Base-by-base conservation (phyloP, 2,329 filamentous ascomycete species). In the Colletotrichum liaoningense region DNA sequence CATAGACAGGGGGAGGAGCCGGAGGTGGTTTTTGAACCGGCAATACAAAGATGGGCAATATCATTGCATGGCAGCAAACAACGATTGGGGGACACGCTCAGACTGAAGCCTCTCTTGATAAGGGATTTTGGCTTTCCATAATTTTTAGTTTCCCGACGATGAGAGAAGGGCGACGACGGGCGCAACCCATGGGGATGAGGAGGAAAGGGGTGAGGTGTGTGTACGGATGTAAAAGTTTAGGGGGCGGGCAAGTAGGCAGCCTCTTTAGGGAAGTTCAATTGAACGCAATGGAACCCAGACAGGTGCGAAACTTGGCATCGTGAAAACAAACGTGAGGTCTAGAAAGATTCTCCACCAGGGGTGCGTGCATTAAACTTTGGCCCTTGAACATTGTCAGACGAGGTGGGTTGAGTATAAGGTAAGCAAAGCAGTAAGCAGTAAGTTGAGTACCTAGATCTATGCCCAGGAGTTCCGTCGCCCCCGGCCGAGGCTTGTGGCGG, bases 21-120 rank as follows among this genome's bases (percentile, higher is more conserved):
- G 72, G 73, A 52, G 62, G 62, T 56, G 68, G 56, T 63, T 63
- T 65, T 65, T 64, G 58, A 69, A 62, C 59, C 67, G 69, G 65
- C 74, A 75, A 75, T 75, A 75, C 72, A 75, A 65, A 63, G 69
- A 69, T 64, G 71, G 67, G 42, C 35, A 67, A 75, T 69, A 67
- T 74, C 72, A 74, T 35, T 63, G 72, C 72, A 72, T 67, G 63
- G 69, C 54, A 58, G 63, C 30, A 63, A 57, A 67, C 19, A 62
- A 70, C 65, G 46, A 67, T 33, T 33, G 63, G 57, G 68, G 58
- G 42, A 63, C 52, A 73, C 66, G 56, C 56, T 65, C 67, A 57
- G 67, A 24, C 60, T 24, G 69, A 46, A 60, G 63, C 68, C 55
- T 67, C 57, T 63, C 30, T 67, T 64, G 57, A 46, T 38, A 59